A percentile compares a stretch with the other conserved stretches of the same genome.
phyloP scores from a whole-genome alignment of 345 rosid species.

The Capsella bursapastoris region DNA sequence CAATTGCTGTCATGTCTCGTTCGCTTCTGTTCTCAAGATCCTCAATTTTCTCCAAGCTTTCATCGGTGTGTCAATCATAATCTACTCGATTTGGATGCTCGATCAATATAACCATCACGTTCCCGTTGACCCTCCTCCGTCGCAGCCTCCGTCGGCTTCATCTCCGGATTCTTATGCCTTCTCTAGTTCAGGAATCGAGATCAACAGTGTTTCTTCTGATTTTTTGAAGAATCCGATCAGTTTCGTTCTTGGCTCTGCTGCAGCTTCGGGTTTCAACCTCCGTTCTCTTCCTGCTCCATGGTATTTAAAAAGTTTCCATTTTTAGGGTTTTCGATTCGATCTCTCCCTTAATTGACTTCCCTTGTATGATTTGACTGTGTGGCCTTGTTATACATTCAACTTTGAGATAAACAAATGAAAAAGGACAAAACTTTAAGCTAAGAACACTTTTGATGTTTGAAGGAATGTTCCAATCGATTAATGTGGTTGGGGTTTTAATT shows the following conservation, averaged over 20 bases:
- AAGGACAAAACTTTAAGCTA: constrained; percentile 20
- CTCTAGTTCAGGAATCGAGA: constrained; percentile 30
- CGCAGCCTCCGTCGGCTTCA: constrained; percentile 38
- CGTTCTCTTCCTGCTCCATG: constrained; percentile 88
- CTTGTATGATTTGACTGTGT: background rate
- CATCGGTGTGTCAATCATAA: constrained; percentile 61
- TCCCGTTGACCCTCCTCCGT: constrained; percentile 46
- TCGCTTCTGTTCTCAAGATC: constrained; percentile 69
- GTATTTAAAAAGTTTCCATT: constrained; percentile 47
- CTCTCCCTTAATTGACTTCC: background rate
- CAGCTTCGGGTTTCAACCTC: constrained; percentile 52
- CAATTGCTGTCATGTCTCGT: constrained; percentile 75
- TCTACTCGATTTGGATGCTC: constrained; percentile 92
- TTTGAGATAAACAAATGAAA: background rate
- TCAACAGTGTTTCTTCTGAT: constrained; percentile 15
- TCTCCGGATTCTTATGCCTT: constrained; percentile 24
- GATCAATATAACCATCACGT: constrained; percentile 68
- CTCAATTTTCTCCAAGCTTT: constrained; percentile 77
- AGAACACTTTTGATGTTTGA: constrained; percentile 15
- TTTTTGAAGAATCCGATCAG: constrained; percentile 32
- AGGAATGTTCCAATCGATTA: constrained; percentile 13
- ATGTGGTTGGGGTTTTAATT: background rate
- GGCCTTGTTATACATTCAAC: no score
- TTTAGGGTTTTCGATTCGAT: constrained; percentile 17
- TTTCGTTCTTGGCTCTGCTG: constrained; percentile 48